phyloP scores from a whole-genome alignment of 345 rosid genomes.

The Brassica cretica region DNA sequence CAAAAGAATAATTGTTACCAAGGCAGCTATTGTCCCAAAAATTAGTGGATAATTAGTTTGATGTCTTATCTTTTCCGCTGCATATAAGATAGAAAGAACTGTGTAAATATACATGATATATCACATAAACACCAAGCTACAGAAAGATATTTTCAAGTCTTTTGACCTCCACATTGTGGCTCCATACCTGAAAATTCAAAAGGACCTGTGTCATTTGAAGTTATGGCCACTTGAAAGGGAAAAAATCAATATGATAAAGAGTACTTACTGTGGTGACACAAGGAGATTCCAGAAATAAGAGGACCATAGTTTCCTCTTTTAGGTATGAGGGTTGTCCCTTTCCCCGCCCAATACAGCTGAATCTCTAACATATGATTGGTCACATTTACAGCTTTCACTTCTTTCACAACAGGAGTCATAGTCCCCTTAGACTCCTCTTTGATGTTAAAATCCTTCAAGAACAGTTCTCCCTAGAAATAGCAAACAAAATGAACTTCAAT shows the following conservation, averaged over 20 bases:
- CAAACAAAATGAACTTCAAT: background rate
- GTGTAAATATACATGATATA: background rate
- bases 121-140: background rate
- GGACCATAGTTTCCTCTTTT: slow-evolving; percentile 1
- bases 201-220: background rate
- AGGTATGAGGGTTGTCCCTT: background rate
- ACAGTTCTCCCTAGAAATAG: slow-evolving; percentile 6
- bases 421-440: slow-evolving; percentile 23
- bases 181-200: background rate
- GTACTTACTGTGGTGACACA: slow-evolving; percentile 5
- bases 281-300: slow-evolving; percentile 1
- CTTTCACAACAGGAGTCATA: slow-evolving; percentile 24
- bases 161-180: slow-evolving; percentile 2
- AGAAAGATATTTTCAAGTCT: background rate
- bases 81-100: background rate
- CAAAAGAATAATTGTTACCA: slow-evolving; percentile 18
- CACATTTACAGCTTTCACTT: slow-evolving; percentile 27
- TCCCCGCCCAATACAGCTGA: background rate
- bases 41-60: background rate
- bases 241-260: background rate
- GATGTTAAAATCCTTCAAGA: slow-evolving; percentile 41
- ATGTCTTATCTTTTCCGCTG: slow-evolving; percentile 18
- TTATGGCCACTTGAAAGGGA: background rate
- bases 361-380: slow-evolving; percentile 5
- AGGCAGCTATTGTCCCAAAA: background rate